Evolutionary conservation across 805 yeast species (phyloP), one percentile per base, ranked within the genome.

Genomic region (Schwanniomyces sp.): DNA sequence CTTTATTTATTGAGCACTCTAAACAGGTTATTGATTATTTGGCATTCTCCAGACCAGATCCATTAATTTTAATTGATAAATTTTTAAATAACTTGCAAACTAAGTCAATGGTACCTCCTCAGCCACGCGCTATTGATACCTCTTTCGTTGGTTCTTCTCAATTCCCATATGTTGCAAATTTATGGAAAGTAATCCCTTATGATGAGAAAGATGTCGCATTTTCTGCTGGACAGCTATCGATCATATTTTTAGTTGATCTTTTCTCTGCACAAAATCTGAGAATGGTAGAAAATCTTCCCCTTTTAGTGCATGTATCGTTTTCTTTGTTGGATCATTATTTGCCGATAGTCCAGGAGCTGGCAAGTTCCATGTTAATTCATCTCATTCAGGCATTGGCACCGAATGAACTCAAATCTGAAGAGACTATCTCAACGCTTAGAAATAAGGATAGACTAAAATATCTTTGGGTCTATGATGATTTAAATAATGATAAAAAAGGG

Each of bases 251-350:
- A 47, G 96, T 90, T 1, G 97, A 94, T 61, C 66, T 92, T 38
- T 74, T 90, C 44, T 78, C 86, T 4, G 72, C 81, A 14, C 85
- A 88, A 1, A 80, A 79, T 45, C 92, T 88, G 11, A 70, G 83
- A 9, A 72, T 87, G 53, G 70, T 73, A 42, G 71, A 77, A 1
- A 79, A 81, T 41, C 67, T 91, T 7, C 90, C 98, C 0, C 66
- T 88, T 8, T 65, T 94, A 25, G 64, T 94, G 10, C 98, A 94
- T 56, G 81, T 87, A 1, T 79, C 91, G 1, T 80, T 92, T 52
- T 88, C 89, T 0, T 70, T 94, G 27, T 70, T 91, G 34, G 99
- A 94, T 58, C 97, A 94, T 63, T 95, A 94, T 63, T 75, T 88
- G 28, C 81, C 83, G 0, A 69, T 90, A 17, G 91, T 94, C 3